phyloP scores from a whole-genome alignment of 23 red algal species.

The Cyanidium caldarium region DNA sequence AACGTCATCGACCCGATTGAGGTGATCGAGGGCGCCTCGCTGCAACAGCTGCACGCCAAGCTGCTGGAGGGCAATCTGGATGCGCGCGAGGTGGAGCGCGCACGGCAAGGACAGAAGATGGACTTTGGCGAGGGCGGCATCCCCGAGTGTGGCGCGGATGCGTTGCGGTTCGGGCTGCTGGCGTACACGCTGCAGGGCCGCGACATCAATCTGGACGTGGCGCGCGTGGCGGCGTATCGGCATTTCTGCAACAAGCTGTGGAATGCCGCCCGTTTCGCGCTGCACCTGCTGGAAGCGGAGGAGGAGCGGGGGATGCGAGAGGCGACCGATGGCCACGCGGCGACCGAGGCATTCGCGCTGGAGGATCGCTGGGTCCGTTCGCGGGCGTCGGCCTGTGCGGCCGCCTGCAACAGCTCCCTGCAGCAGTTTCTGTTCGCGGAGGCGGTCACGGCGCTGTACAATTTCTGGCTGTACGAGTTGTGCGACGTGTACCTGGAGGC shows the following conservation, averaged over 20 bases:
- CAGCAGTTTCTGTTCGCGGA: slow-evolving; percentile 42
- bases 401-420: slow-evolving; percentile 34
- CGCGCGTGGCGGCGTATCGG: slow-evolving; percentile 66
- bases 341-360: slow-evolving; percentile 3
- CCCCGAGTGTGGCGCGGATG: slow-evolving; percentile 92
- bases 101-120: slow-evolving; percentile 30
- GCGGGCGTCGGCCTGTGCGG: slow-evolving; percentile 20
- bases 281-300: slow-evolving; percentile 38
- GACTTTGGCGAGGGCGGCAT: slow-evolving; percentile 73
- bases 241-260: slow-evolving; percentile 99
- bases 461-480: slow-evolving; percentile 92
- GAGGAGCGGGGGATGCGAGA: too few species aligned
- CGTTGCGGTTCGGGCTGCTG: slow-evolving; percentile 79
- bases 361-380: slow-evolving; percentile 56
- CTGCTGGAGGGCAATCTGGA: slow-evolving; percentile 51
- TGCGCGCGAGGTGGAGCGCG: slow-evolving; percentile 47
- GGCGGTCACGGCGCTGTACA: slow-evolving; percentile 35
- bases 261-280: slow-evolving; percentile 90
- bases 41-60: slow-evolving; percentile 42
- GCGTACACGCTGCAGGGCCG: slow-evolving; percentile 80
- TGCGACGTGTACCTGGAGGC: slow-evolving; percentile 86
- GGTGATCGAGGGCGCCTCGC: slow-evolving; percentile 54
- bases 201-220: slow-evolving; percentile 93
- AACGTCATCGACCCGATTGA: slow-evolving; percentile 98
- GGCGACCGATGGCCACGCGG: background rate